Percentiles rank a stretch among this genome's conserved stretches.
phyloP scores from a whole-genome alignment of 2,329 filamentous ascomycete genomes.

The Aspergillus bombycis region DNA sequence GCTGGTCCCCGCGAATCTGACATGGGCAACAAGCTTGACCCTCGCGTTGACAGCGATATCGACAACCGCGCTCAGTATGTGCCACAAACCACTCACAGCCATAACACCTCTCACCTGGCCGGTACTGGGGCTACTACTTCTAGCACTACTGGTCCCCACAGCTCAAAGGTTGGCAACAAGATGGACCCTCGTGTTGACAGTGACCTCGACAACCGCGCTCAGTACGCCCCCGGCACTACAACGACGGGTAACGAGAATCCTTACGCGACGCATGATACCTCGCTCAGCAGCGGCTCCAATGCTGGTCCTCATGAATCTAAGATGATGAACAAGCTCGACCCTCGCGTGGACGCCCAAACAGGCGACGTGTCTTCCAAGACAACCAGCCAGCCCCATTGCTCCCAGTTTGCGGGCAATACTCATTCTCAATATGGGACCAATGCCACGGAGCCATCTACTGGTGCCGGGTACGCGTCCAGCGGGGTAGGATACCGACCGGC shows the following conservation, averaged over 20 bases:
- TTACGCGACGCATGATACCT: constrained; percentile 10
- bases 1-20: constrained; percentile 23
- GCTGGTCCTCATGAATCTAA: constrained; percentile 25
- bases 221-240: constrained; percentile 22
- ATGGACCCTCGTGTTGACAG: constrained; percentile 36
- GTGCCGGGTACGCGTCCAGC: constrained; percentile 4
- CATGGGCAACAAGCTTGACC: constrained; percentile 44
- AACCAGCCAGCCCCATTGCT: constrained; percentile 12
- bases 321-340: constrained; percentile 31
- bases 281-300: constrained; percentile 9
- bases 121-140: neutral
- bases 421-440: constrained; percentile 2
- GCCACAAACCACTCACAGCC: neutral
- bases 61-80: constrained; percentile 25
- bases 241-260: constrained; percentile 18
- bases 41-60: constrained; percentile 24
- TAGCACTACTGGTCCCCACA: constrained; percentile 23
- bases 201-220: constrained; percentile 23
- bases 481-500: constrained; percentile 15
- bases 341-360: constrained; percentile 30
- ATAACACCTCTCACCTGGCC: neutral
- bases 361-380: constrained; percentile 25
- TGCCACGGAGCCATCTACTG: constrained; percentile 10
- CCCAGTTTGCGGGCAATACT: neutral
- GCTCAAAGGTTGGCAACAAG: constrained; percentile 37